phyloP scores from a whole-genome alignment of 176 grass and related monocot genomes.

The Dactylis glomerata region DNA sequence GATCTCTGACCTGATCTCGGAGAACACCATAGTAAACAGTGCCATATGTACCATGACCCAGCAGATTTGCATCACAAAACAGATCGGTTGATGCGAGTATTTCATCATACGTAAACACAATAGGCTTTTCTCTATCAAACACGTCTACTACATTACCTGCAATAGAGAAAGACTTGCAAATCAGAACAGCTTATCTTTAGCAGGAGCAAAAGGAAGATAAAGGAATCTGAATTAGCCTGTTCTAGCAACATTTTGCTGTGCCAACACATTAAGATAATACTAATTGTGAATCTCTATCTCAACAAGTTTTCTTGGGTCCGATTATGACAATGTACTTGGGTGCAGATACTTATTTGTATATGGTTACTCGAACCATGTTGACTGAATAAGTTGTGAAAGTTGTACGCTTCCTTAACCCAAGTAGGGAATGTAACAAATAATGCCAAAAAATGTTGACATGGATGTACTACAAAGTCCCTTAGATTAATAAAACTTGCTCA shows the following conservation, averaged over 20 bases:
- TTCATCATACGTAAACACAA: conserved; percentile 83
- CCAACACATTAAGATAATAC: background rate
- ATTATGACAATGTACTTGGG: conserved; percentile 5
- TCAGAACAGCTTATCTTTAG: conserved; percentile 10
- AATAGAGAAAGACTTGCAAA: background rate
- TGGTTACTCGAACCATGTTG: conserved; percentile 1
- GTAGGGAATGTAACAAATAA: background rate
- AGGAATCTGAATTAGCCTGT: conserved; percentile 5
- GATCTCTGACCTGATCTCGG: conserved; percentile 71
- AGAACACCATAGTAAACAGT: conserved; percentile 96
- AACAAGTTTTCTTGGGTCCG: background rate
- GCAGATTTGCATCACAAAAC: conserved; percentile 92
- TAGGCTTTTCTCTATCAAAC: conserved; percentile 87
- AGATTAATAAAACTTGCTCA: background rate
- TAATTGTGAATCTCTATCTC: background rate
- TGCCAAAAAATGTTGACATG: conserved; percentile 11
- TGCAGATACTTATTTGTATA: background rate
- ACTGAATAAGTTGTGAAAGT: background rate
- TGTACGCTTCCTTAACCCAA: background rate
- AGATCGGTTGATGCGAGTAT: conserved; percentile 75
- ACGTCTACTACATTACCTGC: conserved; percentile 67
- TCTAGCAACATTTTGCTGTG: background rate
- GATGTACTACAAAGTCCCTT: background rate
- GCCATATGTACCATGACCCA: conserved; percentile 97
- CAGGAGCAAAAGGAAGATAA: conserved; percentile 8